Evolutionary conservation across 495 filamentous ascomycete species (phyloP).

Genomic region (Lasiosphaeria miniovina): DNA sequence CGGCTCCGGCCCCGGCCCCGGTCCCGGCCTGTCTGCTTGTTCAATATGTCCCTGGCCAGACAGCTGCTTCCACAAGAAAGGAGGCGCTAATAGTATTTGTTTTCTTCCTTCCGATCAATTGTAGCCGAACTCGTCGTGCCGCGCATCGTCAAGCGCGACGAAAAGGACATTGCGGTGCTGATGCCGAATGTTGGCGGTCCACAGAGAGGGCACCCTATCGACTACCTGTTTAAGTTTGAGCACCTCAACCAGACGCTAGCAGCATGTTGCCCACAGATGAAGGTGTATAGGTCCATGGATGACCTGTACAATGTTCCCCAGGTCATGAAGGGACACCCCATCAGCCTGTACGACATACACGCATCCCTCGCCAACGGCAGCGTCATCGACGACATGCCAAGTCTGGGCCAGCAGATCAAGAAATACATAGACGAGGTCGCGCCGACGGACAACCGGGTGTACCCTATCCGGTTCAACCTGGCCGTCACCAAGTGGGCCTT

Average conservation of each 20-base stretch:
- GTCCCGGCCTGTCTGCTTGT: too few species aligned
- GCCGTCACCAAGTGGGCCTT: slow-evolving; percentile 33
- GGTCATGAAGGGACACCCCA: slow-evolving; percentile 12
- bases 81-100: too few species aligned
- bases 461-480: slow-evolving; percentile 27
- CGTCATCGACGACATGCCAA: slow-evolving; percentile 19
- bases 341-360: slow-evolving; percentile 11
- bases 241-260: slow-evolving; percentile 30
- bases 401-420: slow-evolving; percentile 18
- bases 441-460: slow-evolving; percentile 9
- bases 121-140: slow-evolving; percentile 32
- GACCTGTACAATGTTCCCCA: slow-evolving; percentile 28
- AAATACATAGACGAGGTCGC: slow-evolving; percentile 17
- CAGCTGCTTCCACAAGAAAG: too few species aligned
- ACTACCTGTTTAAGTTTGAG: slow-evolving; percentile 36
- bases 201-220: slow-evolving; percentile 20
- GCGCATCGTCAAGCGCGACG: slow-evolving; percentile 22
- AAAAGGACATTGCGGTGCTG: slow-evolving; percentile 13
- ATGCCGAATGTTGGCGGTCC: slow-evolving; percentile 17
- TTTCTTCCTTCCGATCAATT: not conserved
- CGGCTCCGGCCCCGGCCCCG: too few species aligned
- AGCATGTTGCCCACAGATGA: slow-evolving; percentile 35
- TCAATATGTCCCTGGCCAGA: not conserved
- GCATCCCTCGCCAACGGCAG: slow-evolving; percentile 10
- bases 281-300: slow-evolving; percentile 26